Percentiles rank a stretch among this genome's conserved stretches.
Evolutionary conservation across 495 filamentous ascomycete genomes (phyloP).

Genomic region (Aspergillus haitiensis): DNA sequence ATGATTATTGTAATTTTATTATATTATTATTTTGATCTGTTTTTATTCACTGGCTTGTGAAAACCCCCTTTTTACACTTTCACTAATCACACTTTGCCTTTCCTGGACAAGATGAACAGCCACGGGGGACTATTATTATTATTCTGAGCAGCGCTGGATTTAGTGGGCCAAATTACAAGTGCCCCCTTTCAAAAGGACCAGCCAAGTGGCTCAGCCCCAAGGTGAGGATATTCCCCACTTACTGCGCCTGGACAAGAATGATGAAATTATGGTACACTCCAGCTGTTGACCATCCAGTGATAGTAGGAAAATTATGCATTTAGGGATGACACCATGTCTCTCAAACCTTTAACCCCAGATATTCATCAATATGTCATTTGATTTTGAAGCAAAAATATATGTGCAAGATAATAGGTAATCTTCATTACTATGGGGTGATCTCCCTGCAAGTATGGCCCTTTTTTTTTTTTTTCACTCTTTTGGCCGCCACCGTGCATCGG

Average conservation of each 20-base stretch:
- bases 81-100: conserved; percentile 18
- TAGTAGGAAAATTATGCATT: too few relatives aligned
- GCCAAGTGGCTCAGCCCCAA: conserved; percentile 14
- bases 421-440: not conserved
- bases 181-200: not conserved
- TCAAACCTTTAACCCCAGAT: too few relatives aligned
- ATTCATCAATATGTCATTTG: too few relatives aligned
- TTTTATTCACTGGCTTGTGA: not conserved
- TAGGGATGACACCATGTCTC: too few relatives aligned
- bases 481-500: conserved; percentile 5
- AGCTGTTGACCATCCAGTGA: too few relatives aligned
- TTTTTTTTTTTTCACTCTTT: too few relatives aligned
- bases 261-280: too few relatives aligned
- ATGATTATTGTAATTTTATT: not conserved
- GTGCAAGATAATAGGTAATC: not conserved
- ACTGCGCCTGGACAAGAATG: conserved; percentile 6
- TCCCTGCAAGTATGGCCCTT: conserved; percentile 1
- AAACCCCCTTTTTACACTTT: not conserved
- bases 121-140: not conserved
- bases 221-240: not conserved
- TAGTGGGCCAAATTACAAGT: not conserved
- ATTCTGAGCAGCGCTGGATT: too few relatives aligned
- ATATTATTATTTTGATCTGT: not conserved
- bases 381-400: not conserved
- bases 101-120: conserved; percentile 16